A percentile compares a stretch with the other conserved stretches of the same genome.
phyloP scores from a whole-genome alignment of 257 asterid species.

The Penstemon newberryi region DNA sequence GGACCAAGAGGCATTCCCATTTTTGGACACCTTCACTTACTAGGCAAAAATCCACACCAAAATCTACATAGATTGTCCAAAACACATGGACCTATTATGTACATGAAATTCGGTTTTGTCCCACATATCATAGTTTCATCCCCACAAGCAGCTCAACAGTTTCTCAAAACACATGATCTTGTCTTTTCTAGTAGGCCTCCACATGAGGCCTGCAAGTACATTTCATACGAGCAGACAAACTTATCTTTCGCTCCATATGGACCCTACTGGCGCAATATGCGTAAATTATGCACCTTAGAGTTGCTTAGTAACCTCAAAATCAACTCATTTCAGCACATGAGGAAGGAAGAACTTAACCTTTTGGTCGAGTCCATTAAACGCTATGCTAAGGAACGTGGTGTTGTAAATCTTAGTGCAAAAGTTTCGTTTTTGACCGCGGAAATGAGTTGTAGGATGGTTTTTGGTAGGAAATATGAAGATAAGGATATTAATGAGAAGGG shows the following conservation, averaged over 20 bases:
- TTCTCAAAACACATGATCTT: slow-evolving; percentile 50
- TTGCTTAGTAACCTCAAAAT: slow-evolving; percentile 44
- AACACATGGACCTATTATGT: slow-evolving; percentile 52
- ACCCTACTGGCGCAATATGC: slow-evolving; percentile 60
- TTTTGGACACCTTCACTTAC: slow-evolving; percentile 51
- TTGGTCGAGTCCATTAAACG: slow-evolving; percentile 38
- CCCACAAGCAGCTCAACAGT: slow-evolving; percentile 49
- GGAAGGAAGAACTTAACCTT: slow-evolving; percentile 40
- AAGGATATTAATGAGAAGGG: slow-evolving; percentile 52
- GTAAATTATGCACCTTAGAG: slow-evolving; percentile 51
- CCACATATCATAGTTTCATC: slow-evolving; percentile 46
- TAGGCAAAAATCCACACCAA: slow-evolving; percentile 55
- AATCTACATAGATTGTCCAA: slow-evolving; percentile 40
- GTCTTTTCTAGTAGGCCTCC: slow-evolving; percentile 55
- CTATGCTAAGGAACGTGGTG: slow-evolving; percentile 9
- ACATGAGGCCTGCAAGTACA: slow-evolving; percentile 40
- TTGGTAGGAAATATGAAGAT: slow-evolving; percentile 51
- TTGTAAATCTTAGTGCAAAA: slow-evolving; percentile 42
- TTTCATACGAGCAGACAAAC: slow-evolving; percentile 45
- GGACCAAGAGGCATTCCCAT: slow-evolving; percentile 55
- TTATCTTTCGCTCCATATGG: slow-evolving; percentile 41
- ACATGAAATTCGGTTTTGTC: slow-evolving; percentile 42
- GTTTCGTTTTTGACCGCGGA: slow-evolving; percentile 36
- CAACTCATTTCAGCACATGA: slow-evolving; percentile 40
- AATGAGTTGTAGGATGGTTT: slow-evolving; percentile 56